These are phyloP conservation scores for Elsinoe arachidis DNA, from an alignment of 2,329 filamentous ascomycete species.

Conservation along the genomic window DNA sequence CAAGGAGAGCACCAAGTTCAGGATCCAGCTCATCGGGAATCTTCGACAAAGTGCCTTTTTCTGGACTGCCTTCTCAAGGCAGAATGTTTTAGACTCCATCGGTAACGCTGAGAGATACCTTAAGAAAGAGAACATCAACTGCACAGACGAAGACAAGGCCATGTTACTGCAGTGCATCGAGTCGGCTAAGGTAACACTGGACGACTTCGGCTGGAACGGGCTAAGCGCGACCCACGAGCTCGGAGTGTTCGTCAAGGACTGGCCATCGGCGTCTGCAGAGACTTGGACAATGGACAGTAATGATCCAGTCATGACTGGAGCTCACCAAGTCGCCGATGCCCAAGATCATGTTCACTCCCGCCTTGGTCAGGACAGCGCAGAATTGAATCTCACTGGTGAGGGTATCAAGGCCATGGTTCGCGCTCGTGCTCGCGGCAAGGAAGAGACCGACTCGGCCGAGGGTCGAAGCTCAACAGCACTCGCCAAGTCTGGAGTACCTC, in stretches of 20 bases:
- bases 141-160: constrained; percentile 51
- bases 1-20: constrained; percentile 56
- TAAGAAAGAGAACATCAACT: constrained; percentile 48
- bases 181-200: constrained; percentile 51
- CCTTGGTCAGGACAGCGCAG: constrained; percentile 21
- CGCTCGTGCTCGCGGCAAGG: constrained; percentile 13
- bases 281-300: constrained; percentile 57
- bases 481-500: constrained; percentile 33
- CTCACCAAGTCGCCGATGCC: constrained; percentile 47
- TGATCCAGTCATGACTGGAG: constrained; percentile 47
- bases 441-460: constrained; percentile 15
- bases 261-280: constrained; percentile 52
- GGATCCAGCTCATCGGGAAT: constrained; percentile 65
- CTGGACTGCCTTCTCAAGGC: constrained; percentile 63
- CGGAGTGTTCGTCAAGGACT: constrained; percentile 60
- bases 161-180: constrained; percentile 57
- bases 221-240: constrained; percentile 68
- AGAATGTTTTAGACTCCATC: constrained; percentile 56
- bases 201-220: constrained; percentile 55
- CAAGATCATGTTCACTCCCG: constrained; percentile 45
- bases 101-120: constrained; percentile 62
- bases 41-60: constrained; percentile 79
- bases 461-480: constrained; percentile 23
- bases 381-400: constrained; percentile 24
- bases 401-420: constrained; percentile 24